Conservation (phyloP, 768 basidiomycete genomes). For the Leccinum boreale region DNA sequence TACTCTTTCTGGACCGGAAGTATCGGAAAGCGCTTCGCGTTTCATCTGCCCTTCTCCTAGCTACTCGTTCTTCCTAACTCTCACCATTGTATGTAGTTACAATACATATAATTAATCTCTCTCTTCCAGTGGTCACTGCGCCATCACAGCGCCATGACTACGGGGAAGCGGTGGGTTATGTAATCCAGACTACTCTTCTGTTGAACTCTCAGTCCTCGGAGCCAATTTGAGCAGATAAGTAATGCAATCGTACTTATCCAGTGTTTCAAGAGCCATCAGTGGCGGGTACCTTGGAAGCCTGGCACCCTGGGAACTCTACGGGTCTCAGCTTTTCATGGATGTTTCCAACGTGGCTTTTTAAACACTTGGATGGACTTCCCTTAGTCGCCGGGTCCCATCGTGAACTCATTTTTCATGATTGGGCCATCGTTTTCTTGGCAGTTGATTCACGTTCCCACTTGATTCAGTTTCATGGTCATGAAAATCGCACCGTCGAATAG, state of each 20-base stretch:
- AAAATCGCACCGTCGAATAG: not conserved
- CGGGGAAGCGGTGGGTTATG: no score
- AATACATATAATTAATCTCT: no score
- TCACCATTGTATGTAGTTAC: no score
- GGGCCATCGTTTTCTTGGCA: not conserved
- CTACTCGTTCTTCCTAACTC: no score
- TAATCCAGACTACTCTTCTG: no score
- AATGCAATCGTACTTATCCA: not conserved
- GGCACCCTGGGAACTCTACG: not conserved
- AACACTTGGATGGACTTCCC: not conserved
- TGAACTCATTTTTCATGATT: not conserved
- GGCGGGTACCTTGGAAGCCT: not conserved
- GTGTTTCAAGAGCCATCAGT: not conserved
- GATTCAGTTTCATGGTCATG: not conserved
- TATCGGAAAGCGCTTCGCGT: no score
- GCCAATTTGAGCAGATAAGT: no score
- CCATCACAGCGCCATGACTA: no score
- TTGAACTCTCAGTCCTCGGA: no score
- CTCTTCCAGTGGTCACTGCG: no score
- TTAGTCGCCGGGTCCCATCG: not conserved
- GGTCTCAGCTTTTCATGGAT: not conserved
- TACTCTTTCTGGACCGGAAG: no score
- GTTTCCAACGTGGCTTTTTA: not conserved
- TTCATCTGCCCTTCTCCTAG: no score
- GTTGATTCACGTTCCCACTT: not conserved